Conservation (phyloP, 106 monocot species). For the Platanthera guangdongensis region DNA sequence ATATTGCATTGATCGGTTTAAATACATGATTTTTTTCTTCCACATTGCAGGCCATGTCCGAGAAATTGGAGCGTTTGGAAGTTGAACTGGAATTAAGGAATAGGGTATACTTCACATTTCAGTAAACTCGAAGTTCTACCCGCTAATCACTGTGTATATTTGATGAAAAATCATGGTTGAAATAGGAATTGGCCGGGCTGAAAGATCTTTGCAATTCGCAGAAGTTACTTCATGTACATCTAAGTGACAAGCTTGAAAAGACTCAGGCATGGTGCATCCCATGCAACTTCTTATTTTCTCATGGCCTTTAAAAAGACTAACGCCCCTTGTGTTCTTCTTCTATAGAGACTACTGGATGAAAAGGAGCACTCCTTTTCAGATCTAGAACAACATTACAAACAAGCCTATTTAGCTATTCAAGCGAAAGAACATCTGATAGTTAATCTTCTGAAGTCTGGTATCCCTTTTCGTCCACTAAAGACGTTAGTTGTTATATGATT, state of each 20-base stretch:
- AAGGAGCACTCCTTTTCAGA: conserved; percentile 36
- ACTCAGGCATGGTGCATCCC: conserved; percentile 23
- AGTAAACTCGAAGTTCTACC: background rate
- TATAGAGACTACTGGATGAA: conserved; percentile 37
- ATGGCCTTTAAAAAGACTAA: background rate
- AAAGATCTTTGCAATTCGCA: conserved; percentile 52
- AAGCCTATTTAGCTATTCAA: conserved; percentile 41
- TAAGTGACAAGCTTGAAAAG: conserved; percentile 43
- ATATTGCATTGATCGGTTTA: background rate
- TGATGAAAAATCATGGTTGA: background rate
- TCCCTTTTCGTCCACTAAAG: background rate
- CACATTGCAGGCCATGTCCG: conserved; percentile 31
- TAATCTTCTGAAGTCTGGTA: conserved; percentile 49
- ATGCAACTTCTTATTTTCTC: background rate
- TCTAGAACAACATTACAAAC: conserved; percentile 47
- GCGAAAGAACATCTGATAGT: conserved; percentile 55
- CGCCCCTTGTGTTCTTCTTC: background rate
- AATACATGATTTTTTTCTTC: background rate
- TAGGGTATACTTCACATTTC: conserved; percentile 27
- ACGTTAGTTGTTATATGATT: background rate
- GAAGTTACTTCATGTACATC: conserved; percentile 26
- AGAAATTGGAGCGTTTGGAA: conserved; percentile 44
- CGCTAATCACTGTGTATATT: background rate
- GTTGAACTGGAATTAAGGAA: conserved; percentile 47
- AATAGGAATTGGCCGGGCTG: conserved; percentile 45